A percentile compares a stretch with the other conserved stretches of the same genome.
These are phyloP conservation scores for Tubosaeta brunneosetosa DNA, from an alignment of 768 basidiomycete species.

Conservation along the genomic window DNA sequence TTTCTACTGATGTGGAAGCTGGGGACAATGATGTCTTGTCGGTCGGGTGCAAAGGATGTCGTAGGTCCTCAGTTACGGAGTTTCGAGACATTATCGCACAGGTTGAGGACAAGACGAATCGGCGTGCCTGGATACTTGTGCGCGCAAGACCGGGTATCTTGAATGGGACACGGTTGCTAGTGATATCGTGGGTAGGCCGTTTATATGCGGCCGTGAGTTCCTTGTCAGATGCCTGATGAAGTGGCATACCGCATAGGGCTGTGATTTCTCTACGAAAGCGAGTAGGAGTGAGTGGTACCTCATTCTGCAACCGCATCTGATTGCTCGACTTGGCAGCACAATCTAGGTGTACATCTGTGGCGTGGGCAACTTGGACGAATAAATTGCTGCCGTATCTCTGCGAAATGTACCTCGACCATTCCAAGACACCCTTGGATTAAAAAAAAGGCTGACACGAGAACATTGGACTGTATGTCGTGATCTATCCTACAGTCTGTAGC, in stretches of 20 bases:
- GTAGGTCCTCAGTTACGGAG: slow-evolving; percentile 65
- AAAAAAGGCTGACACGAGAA: slow-evolving; percentile 82
- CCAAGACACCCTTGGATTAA: slow-evolving; percentile 57
- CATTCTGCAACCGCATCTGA: neutral
- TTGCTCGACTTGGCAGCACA: slow-evolving; percentile 11
- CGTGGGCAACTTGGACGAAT: slow-evolving; percentile 50
- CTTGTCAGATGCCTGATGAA: slow-evolving; percentile 38
- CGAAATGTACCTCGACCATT: slow-evolving; percentile 86
- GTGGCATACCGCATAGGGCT: slow-evolving; percentile 47
- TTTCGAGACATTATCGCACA: slow-evolving; percentile 61
- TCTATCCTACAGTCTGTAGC: neutral
- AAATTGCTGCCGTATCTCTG: slow-evolving; percentile 68
- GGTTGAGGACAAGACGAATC: slow-evolving; percentile 67
- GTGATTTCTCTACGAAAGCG: slow-evolving; percentile 70
- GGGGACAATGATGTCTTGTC: neutral
- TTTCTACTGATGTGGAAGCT: neutral
- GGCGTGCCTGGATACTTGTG: slow-evolving; percentile 87
- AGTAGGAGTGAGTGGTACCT: slow-evolving; percentile 58
- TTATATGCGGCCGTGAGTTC: slow-evolving; percentile 66
- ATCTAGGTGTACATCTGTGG: neutral
- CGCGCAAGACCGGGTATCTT: slow-evolving; percentile 5
- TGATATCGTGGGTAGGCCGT: slow-evolving; percentile 46
- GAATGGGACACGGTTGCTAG: neutral
- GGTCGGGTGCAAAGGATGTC: slow-evolving; percentile 80
- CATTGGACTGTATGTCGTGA: slow-evolving; percentile 63